Base-by-base conservation (phyloP, 2,329 filamentous ascomycete genomes). In the Aspergillus novoparasiticus region DNA sequence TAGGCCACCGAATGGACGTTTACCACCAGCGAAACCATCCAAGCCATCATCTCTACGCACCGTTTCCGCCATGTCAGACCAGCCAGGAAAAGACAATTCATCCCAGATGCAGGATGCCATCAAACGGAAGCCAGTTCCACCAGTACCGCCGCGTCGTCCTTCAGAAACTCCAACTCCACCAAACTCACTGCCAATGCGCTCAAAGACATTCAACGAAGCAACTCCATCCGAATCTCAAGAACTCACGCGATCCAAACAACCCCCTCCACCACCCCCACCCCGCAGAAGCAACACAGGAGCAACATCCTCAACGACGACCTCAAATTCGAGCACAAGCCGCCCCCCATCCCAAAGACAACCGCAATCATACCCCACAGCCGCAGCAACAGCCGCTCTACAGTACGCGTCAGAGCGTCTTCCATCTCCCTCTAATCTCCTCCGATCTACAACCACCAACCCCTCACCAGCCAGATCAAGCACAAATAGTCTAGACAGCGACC, bases 1-100 rank as follows among this genome's bases (percentile, higher is more conserved):
- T 16, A 66, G 69, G 21, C 64, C 64, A 30, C 28, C 66, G 11
- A 69, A 64, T 12, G 45, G 62, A 60, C 72, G 74, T 55, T 61
- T 66, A 34, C 76, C 78, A 19, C 82, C 80, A n/a, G 66, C 71
- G 4, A 79, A 79, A 64, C 82, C 82, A 32, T 76, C 75, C 14
- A 83, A 83, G 66, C 82, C 81, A 54, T 77, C 74, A 19, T 73
- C 76, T 43, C 67, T 81, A 45, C 76, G 78, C n/a, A 77, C 77
- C 16, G 70, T 73, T 19, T 70, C 75, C 12, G 74, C 62, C 4
- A 67, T 69, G 9, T 59, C 65, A 50, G 72, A 75, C 45, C 21
- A 62, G n/a, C 50, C 39, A 6, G 64, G 58, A n/a, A 51, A 32
- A 14, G 28, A n/a, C 9, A 65, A 59, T 41, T 14, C 57, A 9